Evolutionary conservation across 78 protist genomes (phyloP), one percentile per base, ranked within the genome.

Genomic region (Acrasis kona): DNA sequence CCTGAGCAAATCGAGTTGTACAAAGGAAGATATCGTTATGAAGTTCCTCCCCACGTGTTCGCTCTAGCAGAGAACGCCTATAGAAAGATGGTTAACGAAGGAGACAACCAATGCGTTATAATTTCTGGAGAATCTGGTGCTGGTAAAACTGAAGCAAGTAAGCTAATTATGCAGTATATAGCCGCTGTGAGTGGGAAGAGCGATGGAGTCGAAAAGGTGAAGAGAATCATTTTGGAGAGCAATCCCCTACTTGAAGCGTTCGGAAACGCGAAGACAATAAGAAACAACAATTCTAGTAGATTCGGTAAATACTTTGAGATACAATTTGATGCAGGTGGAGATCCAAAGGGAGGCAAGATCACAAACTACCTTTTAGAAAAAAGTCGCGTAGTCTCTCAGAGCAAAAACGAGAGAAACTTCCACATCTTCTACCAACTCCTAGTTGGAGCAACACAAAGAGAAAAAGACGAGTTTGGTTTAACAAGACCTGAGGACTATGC

Each of bases 361-460:
- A 76, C 70, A 1, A 65, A 1, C 30, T 89, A 87, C 80, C 84
- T 95, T 41, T 80, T 93, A 38, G 97, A 95, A 72, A 94, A 79
- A 41, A 40, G 83, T 32, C 31, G 87, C 12, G 85, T 91, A 64
- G 80, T 92, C 38, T 57, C 39, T 65, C 98, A 93, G 68, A 65
- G 68, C 1, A 38, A 70, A n/a, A 81, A 84, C 31, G 99, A 97
- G 83, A 84, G 99, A 19, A 78, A 70, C 78, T 95, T 83, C 73
- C 98, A 95, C 83, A 82, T 91, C 64, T 96, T 95, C 84, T 96
- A 94, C 88, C 99, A 96, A 84, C 40, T 77, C 28, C 67, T 66
- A 34, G 28, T 31, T 34, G 81, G 81, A 29, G 72, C 50, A 50
- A 50, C 34, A 50, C 19, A n/a, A 50, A n/a, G 19, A 50, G 19